These are phyloP conservation scores for Cenococcum geophilum DNA, from an alignment of 495 filamentous ascomycete genomes.

Conservation along the genomic window DNA sequence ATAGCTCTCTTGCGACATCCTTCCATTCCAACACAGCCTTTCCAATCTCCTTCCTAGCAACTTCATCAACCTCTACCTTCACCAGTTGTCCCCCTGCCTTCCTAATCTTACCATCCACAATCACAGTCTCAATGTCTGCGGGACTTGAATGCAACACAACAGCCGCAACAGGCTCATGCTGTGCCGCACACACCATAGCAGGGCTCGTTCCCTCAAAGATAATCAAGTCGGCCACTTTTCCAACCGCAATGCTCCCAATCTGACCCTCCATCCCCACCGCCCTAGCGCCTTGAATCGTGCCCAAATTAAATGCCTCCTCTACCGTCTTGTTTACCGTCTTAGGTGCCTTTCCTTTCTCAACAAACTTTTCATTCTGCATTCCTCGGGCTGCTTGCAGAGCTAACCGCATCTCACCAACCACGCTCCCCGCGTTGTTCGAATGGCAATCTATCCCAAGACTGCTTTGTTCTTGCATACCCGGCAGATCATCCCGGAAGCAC, in stretches of 20 bases:
- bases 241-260: conserved; percentile 44
- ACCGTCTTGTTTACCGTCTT: conserved; percentile 37
- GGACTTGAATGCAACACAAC: conserved; percentile 43
- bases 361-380: conserved; percentile 31
- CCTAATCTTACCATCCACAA: conserved; percentile 43
- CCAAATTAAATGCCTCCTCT: conserved; percentile 47
- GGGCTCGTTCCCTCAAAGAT: conserved; percentile 43
- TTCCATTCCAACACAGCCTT: conserved; percentile 31
- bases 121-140: conserved; percentile 46
- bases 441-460: conserved; percentile 50
- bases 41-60: conserved; percentile 16
- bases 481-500: conserved; percentile 12
- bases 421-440: conserved; percentile 38
- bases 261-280: conserved; percentile 41
- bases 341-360: conserved; percentile 32
- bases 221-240: conserved; percentile 46
- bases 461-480: conserved; percentile 9
- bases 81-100: conserved; percentile 37
- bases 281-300: conserved; percentile 45
- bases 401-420: conserved; percentile 45
- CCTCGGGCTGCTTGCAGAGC: conserved; percentile 42
- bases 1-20: conserved; percentile 29
- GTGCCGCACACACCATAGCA: conserved; percentile 41
- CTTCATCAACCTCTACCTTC: conserved; percentile 29
- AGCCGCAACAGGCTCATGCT: conserved; percentile 44